phyloP scores from a whole-genome alignment of 495 filamentous ascomycete species.

The Apiosordaria backusii region DNA sequence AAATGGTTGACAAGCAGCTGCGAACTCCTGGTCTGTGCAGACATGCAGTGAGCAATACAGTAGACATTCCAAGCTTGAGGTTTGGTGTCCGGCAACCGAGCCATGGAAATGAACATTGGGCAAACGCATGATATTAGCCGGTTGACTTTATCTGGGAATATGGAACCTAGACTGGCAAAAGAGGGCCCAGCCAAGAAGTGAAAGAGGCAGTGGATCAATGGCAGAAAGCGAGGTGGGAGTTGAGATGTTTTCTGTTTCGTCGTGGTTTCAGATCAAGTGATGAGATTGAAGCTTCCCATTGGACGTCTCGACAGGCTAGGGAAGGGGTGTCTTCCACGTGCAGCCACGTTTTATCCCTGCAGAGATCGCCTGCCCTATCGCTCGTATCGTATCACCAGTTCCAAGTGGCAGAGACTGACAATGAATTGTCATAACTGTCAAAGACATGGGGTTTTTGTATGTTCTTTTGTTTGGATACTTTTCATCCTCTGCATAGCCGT shows the following conservation, averaged over 20 bases:
- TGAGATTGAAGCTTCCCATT: conserved; percentile 11
- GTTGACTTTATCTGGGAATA: no score
- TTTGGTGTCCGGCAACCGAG: neutral
- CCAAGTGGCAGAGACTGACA: no score
- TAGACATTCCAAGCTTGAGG: neutral
- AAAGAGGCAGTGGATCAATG: neutral
- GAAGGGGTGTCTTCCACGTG: conserved; percentile 30
- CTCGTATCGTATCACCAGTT: neutral
- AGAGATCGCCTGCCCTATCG: conserved; percentile 19
- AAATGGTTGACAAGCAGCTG: conserved; percentile 2
- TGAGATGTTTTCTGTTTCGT: conserved; percentile 28
- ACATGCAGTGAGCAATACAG: neutral
- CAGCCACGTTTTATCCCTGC: conserved; percentile 34
- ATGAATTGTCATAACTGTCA: no score
- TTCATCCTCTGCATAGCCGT: no score
- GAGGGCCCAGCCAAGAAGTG: neutral
- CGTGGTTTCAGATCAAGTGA: conserved; percentile 36
- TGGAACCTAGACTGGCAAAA: neutral
- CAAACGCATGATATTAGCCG: no score
- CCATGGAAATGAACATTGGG: no score
- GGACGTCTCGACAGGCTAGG: conserved; percentile 5
- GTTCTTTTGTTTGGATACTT: no score
- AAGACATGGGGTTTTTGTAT: no score
- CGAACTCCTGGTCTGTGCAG: conserved; percentile 30
- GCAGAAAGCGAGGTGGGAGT: conserved; percentile 9